These are phyloP conservation scores for Pyrenochaeta sp. DNA, from an alignment of 2,329 filamentous ascomycete genomes.

Conservation along the genomic window DNA sequence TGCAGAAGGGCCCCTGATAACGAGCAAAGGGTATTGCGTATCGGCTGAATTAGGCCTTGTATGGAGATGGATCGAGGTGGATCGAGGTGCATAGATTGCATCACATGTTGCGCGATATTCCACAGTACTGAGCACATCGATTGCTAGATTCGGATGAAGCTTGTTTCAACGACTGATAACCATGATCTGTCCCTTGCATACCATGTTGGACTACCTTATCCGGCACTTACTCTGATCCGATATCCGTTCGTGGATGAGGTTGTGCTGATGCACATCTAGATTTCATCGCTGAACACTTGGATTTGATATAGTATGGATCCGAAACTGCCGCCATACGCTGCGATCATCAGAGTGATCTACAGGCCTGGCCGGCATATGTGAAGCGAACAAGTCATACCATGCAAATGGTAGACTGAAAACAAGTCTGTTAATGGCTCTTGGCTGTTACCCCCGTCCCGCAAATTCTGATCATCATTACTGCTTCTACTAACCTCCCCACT, in stretches of 20 bases:
- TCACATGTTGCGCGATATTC: background rate
- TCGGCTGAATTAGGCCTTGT: background rate
- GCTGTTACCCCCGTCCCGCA: too few relatives aligned
- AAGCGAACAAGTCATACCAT: too few relatives aligned
- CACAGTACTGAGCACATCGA: background rate
- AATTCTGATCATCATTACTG: background rate
- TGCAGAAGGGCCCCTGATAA: conserved; percentile 4
- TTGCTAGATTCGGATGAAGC: background rate
- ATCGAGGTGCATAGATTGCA: background rate
- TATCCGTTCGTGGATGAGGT: background rate
- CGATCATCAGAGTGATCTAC: too few relatives aligned
- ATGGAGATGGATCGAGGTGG: background rate
- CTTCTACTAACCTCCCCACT: background rate
- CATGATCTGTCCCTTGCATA: background rate
- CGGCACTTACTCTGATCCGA: background rate
- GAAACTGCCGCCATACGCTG: too few relatives aligned
- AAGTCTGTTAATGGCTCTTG: too few relatives aligned
- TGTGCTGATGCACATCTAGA: background rate
- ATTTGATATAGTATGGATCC: too few relatives aligned
- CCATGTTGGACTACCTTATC: background rate
- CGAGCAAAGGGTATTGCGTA: background rate
- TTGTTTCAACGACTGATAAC: background rate
- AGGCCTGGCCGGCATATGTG: too few relatives aligned
- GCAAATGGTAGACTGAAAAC: too few relatives aligned
- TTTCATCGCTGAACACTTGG: too few relatives aligned